Base-by-base conservation (phyloP, 306 rosid species). In the Castanospermum australe region DNA sequence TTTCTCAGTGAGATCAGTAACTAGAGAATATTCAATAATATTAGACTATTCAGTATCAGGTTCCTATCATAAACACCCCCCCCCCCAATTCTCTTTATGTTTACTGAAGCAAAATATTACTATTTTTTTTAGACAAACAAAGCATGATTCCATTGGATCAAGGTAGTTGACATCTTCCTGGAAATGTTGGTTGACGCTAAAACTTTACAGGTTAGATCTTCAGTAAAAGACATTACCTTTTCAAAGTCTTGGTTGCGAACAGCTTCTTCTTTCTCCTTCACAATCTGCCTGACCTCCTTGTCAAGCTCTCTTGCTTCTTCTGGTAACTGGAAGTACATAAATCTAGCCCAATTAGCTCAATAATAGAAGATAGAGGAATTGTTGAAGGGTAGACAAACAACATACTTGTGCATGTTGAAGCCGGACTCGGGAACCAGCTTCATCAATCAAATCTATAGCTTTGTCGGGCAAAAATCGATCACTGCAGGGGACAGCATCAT, bases 381-480 rank as follows among this genome's bases (percentile, higher is more conserved):
- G 41, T 60, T 10, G 15, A 55, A 64, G 41, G 38, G 28, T 33
- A 36, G 65, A 59, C 68, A 73, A 33, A 78, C 30, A 61, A 17
- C 57, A 68, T 83, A 91, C 98, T 90, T 94, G 97, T 66, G 98
- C 97, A 88, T 94, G 97, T 77, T 80, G 97, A 39, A 94, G 97
- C 59, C 97, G 89, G 63, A 94, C 98, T 28, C 97, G 92, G 55
- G 98, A 94, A 78, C 98, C 98, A 78, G 98, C 98, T 86, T 94
- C 98, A 80, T 94, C 98, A 88, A 94, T 14, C 91, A 94, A 89
- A 85, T 94, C 98, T 45, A 94, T 94, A 57, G 98, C 98, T 81
- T 94, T 94, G 86, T 94, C 98, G 0, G 98, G 98, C 83, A 94
- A 82, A 83, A 94, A 94, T n/a, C 98, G 97, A 67, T 94, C 98